These are phyloP conservation scores for Tylopilus plumbeoviolaceoides DNA, from an alignment of 768 basidiomycete genomes.

Conservation along the genomic window DNA sequence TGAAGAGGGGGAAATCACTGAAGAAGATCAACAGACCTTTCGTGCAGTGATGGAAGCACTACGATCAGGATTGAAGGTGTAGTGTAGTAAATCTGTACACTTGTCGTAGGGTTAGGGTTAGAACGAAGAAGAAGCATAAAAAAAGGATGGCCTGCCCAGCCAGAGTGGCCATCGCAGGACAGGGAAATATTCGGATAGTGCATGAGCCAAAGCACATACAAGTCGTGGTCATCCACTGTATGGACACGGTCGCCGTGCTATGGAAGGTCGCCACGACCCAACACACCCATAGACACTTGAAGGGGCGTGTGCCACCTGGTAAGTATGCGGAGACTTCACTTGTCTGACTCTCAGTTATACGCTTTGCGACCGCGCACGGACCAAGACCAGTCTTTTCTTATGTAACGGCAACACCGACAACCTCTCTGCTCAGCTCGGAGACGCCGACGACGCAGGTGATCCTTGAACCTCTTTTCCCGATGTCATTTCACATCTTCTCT, in stretches of 20 bases:
- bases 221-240: constrained; percentile 41
- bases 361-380: constrained; percentile 18
- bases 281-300: constrained; percentile 52
- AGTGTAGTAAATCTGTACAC: no score
- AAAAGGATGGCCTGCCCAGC: constrained; percentile 28
- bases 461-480: background rate
- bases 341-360: constrained; percentile 3
- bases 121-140: background rate
- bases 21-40: constrained; percentile 44
- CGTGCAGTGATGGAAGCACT: constrained; percentile 48
- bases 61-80: constrained; percentile 31
- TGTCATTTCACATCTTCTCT: constrained; percentile 1
- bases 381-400: constrained; percentile 9
- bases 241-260: constrained; percentile 56
- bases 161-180: constrained; percentile 58
- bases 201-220: constrained; percentile 66
- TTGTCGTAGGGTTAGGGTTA: constrained; percentile 30
- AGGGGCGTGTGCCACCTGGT: constrained; percentile 52
- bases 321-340: constrained; percentile 8
- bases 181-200: constrained; percentile 79
- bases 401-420: background rate
- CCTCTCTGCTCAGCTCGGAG: background rate
- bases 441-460: background rate
- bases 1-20: constrained; percentile 26
- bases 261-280: constrained; percentile 50